Evolutionary conservation across 371 early-diverging fungal genomes (phyloP).

Genomic region (Mucor plumbeus): DNA sequence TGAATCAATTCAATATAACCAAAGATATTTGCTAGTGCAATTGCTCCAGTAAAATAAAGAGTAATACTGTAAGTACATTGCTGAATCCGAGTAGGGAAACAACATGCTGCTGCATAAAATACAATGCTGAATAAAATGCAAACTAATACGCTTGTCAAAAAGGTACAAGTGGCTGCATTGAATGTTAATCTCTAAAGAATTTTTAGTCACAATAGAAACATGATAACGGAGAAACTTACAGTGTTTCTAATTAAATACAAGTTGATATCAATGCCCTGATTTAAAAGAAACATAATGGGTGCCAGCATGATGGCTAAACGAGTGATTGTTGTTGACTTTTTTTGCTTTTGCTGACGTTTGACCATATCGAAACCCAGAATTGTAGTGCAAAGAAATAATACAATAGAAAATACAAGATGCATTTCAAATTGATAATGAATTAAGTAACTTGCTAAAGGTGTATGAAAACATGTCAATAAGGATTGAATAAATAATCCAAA

Average conservation of each 20-base stretch:
- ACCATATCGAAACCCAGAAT: background rate
- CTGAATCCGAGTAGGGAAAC: background rate
- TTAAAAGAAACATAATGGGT: conserved; percentile 10
- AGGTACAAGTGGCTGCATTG: background rate
- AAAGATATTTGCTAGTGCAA: conserved; percentile 1
- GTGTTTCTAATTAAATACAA: background rate
- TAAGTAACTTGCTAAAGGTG: background rate
- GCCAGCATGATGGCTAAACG: background rate
- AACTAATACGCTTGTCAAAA: background rate
- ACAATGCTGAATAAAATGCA: background rate
- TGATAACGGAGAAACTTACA: background rate
- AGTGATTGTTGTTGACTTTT: background rate
- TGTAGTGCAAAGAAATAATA: background rate
- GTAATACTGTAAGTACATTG: conserved; percentile 1
- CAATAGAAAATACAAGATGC: background rate
- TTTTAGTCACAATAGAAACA: background rate
- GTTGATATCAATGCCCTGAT: conserved; percentile 21
- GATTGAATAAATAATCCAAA: conserved; percentile 2
- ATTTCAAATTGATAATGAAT: background rate
- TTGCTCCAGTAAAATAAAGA: conserved; percentile 15
- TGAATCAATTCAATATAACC: conserved; percentile 9
- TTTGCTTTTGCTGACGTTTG: background rate
- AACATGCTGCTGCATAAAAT: background rate
- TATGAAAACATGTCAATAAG: background rate
- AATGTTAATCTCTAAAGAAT: background rate